A percentile compares a stretch with the other conserved stretches of the same genome.
These are phyloP conservation scores for Isoetes taiwanensis DNA, from an alignment of 75 land plant genomes.

Conservation along the genomic window DNA sequence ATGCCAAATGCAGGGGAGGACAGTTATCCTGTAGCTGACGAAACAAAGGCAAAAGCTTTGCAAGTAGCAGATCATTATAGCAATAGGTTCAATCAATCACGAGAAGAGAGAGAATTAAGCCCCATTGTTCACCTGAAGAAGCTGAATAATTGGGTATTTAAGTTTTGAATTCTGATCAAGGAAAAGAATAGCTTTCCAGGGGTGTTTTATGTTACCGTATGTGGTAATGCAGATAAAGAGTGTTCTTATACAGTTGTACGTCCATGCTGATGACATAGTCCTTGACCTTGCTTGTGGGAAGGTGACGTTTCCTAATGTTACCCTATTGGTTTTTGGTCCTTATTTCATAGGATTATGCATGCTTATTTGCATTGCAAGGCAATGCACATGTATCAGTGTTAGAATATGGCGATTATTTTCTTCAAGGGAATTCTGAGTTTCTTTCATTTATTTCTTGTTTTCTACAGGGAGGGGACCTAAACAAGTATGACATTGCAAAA, in stretches of 20 bases:
- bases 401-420: too few relatives aligned
- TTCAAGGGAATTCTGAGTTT: too few relatives aligned
- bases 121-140: conserved; percentile 94
- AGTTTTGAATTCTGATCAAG: not conserved
- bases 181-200: not conserved
- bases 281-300: conserved; percentile 96
- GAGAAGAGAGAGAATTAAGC: conserved; percentile 90
- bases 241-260: conserved; percentile 70
- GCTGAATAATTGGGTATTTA: conserved; percentile 88
- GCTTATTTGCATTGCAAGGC: not conserved
- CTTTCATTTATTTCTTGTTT: not conserved
- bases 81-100: conserved; percentile 69
- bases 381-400: not conserved
- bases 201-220: not conserved
- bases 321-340: not conserved
- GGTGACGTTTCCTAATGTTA: conserved; percentile 23
- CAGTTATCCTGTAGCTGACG: too few relatives aligned
- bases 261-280: conserved; percentile 52
- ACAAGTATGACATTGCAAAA: conserved; percentile 92
- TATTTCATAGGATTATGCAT: not conserved
- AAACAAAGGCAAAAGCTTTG: too few relatives aligned
- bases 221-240: conserved; percentile 62
- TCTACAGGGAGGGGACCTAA: conserved; percentile 82
- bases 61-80: conserved; percentile 79
- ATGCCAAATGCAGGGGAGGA: too few relatives aligned